Conservation (phyloP, 257 asterid genomes). For the Euphrasia confusa region DNA sequence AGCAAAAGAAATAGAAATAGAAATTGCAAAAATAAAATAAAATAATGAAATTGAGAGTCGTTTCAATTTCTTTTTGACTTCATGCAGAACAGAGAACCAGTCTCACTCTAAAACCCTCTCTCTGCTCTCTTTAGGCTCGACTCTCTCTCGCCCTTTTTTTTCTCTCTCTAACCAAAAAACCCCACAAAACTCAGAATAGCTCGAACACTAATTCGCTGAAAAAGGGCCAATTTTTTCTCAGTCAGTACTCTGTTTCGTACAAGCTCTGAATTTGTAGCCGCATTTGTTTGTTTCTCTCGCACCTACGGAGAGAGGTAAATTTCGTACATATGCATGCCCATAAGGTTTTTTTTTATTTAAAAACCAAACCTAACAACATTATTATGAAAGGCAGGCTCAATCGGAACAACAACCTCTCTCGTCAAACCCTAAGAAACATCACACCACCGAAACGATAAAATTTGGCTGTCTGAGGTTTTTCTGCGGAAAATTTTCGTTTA, state of each 20-base stretch:
- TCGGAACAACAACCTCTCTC: too few species aligned
- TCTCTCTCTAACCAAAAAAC: constrained; percentile 19
- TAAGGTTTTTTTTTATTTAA: too few species aligned
- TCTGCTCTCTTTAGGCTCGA: not conserved
- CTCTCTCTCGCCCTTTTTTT: not conserved
- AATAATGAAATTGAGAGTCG: constrained; percentile 1
- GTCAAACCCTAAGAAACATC: too few species aligned
- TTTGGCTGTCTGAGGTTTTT: constrained; percentile 2
- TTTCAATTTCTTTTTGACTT: constrained; percentile 9
- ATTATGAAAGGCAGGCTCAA: too few species aligned
- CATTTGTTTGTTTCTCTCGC: constrained; percentile 20
- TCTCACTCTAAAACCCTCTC: constrained; percentile 27
- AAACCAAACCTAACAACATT: too few species aligned
- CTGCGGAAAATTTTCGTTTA: not conserved
- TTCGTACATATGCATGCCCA: constrained; percentile 14
- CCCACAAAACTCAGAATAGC: not conserved
- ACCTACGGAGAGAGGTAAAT: constrained; percentile 13
- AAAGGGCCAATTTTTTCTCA: not conserved
- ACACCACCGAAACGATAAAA: too few species aligned
- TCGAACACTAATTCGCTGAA: constrained; percentile 7
- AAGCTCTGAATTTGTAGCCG: constrained; percentile 20
- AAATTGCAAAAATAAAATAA: constrained; percentile 5
- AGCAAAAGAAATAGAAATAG: not conserved
- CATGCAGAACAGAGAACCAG: constrained; percentile 22
- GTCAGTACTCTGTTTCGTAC: not conserved